phyloP scores from a whole-genome alignment of 148 eudicot genomes.

The Fagopyrum esculentum region DNA sequence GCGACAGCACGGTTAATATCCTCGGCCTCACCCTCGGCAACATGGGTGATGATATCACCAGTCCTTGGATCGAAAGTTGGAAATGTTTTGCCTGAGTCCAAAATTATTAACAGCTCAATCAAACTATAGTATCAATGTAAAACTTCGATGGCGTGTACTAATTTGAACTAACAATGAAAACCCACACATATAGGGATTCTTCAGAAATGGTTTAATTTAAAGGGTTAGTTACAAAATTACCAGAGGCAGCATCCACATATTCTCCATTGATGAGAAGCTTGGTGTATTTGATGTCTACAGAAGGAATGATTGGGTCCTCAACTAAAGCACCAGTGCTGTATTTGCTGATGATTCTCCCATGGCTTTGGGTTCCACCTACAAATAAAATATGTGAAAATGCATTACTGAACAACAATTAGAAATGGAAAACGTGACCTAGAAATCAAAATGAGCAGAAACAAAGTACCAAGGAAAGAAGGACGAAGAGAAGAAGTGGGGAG shows the following conservation, averaged over 20 bases:
- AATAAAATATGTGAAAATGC: neutral
- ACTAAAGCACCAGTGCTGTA: constrained; percentile 56
- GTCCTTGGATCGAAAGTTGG: constrained; percentile 88
- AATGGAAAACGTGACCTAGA: neutral
- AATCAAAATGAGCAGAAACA: constrained; percentile 24
- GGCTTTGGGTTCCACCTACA: constrained; percentile 42
- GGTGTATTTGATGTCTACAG: constrained; percentile 63
- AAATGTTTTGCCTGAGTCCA: constrained; percentile 69
- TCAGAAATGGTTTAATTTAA: neutral
- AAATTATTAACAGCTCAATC: too few species aligned
- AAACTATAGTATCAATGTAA: too few species aligned
- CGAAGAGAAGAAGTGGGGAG: constrained; percentile 26
- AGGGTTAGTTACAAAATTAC: constrained; percentile 23
- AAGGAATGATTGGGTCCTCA: constrained; percentile 62
- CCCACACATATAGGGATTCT: too few species aligned
- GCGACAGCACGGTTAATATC: constrained; percentile 82
- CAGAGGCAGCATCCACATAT: constrained; percentile 88
- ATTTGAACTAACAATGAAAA: too few species aligned
- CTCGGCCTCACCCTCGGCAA: constrained; percentile 76
- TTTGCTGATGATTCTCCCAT: constrained; percentile 30
- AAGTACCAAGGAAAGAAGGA: constrained; percentile 5
- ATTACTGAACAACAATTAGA: neutral
- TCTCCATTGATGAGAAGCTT: constrained; percentile 86
- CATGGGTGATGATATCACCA: constrained; percentile 72
- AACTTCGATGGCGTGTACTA: too few species aligned